A percentile compares a stretch with the other conserved stretches of the same genome.
Conservation (phyloP, 2,329 filamentous ascomycete species). For the Aspergillus pseudoglaucus region DNA sequence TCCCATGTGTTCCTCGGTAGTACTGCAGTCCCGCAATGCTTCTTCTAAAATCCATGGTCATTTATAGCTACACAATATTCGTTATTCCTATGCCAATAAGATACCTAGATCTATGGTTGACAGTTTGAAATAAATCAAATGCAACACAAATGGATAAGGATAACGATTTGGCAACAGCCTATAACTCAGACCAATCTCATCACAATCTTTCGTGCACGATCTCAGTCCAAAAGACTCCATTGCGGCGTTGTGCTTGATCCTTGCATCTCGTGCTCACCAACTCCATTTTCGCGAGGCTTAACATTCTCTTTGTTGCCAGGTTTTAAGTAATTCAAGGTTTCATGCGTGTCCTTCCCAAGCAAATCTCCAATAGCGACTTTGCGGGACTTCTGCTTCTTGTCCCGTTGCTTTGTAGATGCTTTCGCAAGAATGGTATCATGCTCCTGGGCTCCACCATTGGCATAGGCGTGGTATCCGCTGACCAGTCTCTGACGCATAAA, state of each 20-base stretch:
- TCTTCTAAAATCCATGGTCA: too few species aligned
- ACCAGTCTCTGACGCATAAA: conserved; percentile 4
- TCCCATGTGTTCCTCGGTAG: too few species aligned
- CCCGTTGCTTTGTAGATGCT: conserved; percentile 1
- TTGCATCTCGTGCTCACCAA: background rate
- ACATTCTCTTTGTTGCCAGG: background rate
- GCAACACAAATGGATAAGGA: background rate
- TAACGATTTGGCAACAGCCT: background rate
- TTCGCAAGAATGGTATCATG: conserved; percentile 19
- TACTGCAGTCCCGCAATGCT: too few species aligned
- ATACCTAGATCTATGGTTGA: too few species aligned
- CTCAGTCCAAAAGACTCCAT: background rate
- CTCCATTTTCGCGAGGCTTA: background rate
- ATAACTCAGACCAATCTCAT: conserved; percentile 39
- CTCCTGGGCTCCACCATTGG: conserved; percentile 23
- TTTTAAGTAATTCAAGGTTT: background rate
- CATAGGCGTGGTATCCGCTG: conserved; percentile 21
- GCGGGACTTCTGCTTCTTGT: background rate
- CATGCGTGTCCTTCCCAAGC: background rate
- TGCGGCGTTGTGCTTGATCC: background rate
- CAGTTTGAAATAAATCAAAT: background rate
- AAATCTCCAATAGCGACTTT: background rate
- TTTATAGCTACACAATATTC: too few species aligned
- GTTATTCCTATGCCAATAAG: too few species aligned
- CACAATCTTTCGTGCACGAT: conserved; percentile 9